Evolutionary conservation across 768 basidiomycete species (phyloP).

Genomic region (Coprinopsis marcescibilis): DNA sequence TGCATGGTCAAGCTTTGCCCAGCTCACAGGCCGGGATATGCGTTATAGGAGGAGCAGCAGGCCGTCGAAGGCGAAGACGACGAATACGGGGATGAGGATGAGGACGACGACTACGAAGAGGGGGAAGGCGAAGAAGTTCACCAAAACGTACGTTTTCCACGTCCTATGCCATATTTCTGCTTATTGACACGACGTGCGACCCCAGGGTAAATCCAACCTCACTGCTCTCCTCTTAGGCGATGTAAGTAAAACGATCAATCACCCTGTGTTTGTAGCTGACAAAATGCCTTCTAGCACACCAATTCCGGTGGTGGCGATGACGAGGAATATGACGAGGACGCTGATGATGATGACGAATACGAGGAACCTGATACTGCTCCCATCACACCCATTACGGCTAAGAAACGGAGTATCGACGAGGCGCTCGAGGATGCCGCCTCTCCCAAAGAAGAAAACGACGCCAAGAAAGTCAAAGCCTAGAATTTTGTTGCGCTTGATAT

Average conservation of each 20-base stretch:
- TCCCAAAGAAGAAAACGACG: constrained; percentile 17
- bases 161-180: not conserved
- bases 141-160: not conserved
- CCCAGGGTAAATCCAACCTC: constrained; percentile 14
- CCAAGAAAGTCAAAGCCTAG: constrained; percentile 39
- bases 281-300: constrained; percentile 6
- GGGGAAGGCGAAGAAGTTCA: not conserved
- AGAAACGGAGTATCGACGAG: constrained; percentile 34
- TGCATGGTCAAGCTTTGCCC: not conserved
- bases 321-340: constrained; percentile 19
- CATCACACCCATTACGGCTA: constrained; percentile 19
- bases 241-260: constrained; percentile 16
- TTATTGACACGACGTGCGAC: not conserved
- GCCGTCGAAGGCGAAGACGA: constrained; percentile 20
- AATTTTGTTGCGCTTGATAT: too few relatives aligned
- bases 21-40: not conserved
- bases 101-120: constrained; percentile 19
- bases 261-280: constrained; percentile 19
- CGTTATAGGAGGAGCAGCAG: constrained; percentile 18
- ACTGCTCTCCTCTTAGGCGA: constrained; percentile 26
- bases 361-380: too few relatives aligned
- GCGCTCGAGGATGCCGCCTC: constrained; percentile 25
- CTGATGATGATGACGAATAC: constrained; percentile 30
- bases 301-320: not conserved
- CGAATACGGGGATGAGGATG: constrained; percentile 21